Conservation (phyloP, 2,329 filamentous ascomycete species). For the Myriosclerotinia scirpicola region DNA sequence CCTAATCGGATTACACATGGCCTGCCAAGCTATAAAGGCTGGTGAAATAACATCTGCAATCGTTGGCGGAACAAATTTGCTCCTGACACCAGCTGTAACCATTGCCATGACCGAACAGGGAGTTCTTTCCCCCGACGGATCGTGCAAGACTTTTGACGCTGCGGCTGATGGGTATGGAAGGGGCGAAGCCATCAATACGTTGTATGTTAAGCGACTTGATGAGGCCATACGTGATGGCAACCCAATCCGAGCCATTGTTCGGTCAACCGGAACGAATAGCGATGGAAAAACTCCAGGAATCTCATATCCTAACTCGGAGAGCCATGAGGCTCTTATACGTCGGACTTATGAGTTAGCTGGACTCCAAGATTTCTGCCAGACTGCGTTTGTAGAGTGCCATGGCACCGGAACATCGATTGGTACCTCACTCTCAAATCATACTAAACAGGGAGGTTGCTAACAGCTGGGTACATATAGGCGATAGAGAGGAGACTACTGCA, state of each 20-base stretch:
- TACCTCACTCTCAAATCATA: not conserved
- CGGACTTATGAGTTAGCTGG: slow-evolving; percentile 23
- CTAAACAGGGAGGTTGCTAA: not conserved
- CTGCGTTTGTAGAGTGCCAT: slow-evolving; percentile 27
- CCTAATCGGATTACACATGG: slow-evolving; percentile 42
- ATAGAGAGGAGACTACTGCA: slow-evolving; percentile 25
- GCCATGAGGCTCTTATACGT: slow-evolving; percentile 41
- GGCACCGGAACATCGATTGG: slow-evolving; percentile 29
- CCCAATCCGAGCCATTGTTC: slow-evolving; percentile 55
- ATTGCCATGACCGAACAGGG: not conserved
- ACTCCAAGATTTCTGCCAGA: slow-evolving; percentile 23
- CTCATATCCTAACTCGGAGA: slow-evolving; percentile 50
- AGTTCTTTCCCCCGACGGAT: slow-evolving; percentile 29
- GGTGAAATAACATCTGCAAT: slow-evolving; percentile 29
- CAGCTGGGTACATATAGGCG: not conserved
- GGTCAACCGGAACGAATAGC: slow-evolving; percentile 52
- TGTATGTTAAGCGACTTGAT: slow-evolving; percentile 58
- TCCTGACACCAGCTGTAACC: slow-evolving; percentile 2
- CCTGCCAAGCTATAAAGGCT: slow-evolving; percentile 28
- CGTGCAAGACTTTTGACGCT: slow-evolving; percentile 53
- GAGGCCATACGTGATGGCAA: slow-evolving; percentile 60
- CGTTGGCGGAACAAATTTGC: slow-evolving; percentile 32
- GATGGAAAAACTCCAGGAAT: slow-evolving; percentile 59
- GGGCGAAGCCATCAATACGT: slow-evolving; percentile 58
- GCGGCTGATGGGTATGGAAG: slow-evolving; percentile 62